These are phyloP conservation scores for Oxyria digyna DNA, from an alignment of 148 eudicot species.

Conservation along the genomic window DNA sequence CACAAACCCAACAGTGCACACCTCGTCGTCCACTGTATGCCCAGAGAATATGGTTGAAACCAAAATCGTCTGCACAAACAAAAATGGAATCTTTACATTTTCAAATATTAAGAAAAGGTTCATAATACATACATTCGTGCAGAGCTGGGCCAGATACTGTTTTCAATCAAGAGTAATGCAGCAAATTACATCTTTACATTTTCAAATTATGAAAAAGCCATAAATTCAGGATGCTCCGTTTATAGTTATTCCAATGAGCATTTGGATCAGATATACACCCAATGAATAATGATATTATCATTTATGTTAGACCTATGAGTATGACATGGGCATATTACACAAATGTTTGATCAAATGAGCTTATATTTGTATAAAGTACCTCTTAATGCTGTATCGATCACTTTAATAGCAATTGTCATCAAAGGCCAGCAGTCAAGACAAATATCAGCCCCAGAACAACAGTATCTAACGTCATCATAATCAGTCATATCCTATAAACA, in stretches of 20 bases:
- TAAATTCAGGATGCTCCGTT: background rate
- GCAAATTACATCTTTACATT: background rate
- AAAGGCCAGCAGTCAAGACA: conserved; percentile 93
- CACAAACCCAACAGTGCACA: conserved; percentile 99
- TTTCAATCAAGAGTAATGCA: too few relatives aligned
- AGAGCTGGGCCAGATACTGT: too few relatives aligned
- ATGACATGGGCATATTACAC: background rate
- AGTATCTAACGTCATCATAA: conserved; percentile 88
- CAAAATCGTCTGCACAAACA: conserved; percentile 67
- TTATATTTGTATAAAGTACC: conserved; percentile 26
- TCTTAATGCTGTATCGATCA: conserved; percentile 81
- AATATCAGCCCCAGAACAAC: conserved; percentile 92
- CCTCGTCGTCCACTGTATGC: conserved; percentile 96
- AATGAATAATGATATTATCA: background rate
- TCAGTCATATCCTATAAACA: conserved; percentile 79
- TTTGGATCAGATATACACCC: background rate
- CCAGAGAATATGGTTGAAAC: conserved; percentile 88
- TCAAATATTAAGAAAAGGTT: background rate
- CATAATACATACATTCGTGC: background rate
- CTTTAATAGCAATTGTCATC: conserved; percentile 92
- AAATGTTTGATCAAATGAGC: background rate
- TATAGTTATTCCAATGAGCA: background rate
- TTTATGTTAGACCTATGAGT: background rate
- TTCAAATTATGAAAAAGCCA: background rate
- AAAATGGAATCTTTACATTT: background rate